Evolutionary conservation across 192 early-diverging fungal species (phyloP), one percentile per base, ranked within the genome.

Genomic region (Paraglomus brasilianum): DNA sequence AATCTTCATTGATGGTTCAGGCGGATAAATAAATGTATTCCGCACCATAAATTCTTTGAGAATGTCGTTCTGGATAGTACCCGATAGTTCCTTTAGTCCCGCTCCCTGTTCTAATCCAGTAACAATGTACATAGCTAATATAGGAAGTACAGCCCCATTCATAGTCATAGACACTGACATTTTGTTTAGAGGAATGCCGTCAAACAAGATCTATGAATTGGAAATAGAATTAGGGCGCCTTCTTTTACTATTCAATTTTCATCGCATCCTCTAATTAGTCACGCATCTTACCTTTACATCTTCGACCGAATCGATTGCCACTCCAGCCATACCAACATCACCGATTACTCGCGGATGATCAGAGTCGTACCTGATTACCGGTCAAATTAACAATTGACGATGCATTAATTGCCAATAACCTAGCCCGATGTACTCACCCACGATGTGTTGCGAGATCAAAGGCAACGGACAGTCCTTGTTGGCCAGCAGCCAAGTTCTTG

Each of bases 81-180:
- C 93, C 5, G 89, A 83, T 48, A 95, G 85, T 74, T 95, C 92
- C 30, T 80, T 82, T 59, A 90, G 77, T 74, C 86, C 80, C 5
- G 91, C 87, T 30, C 93, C 93, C 79, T 95, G 93, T 80, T 95
- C 93, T 73, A 91, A 78, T 24, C 83, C 93, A 39, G 93, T 87
- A 19, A 95, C 92, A 73, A 95, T 89, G 77, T 92, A 95, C 88
- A 93, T 92, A 66, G 93, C 90, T 52, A 95, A 78, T 71, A 95
- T 91, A 22, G 93, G 93, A 71, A 95, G 75, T 50, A 95, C 92
- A 10, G 93, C 93, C n/a, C 93, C 93, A 74, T 95, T 95, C 93
- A 95, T 95, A 8, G 93, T 95, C 93, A 95, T 95, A 2, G 91
- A 93, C 8, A 95, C 93, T 5, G 92, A 93, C 78, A 95, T 93